Evolutionary conservation across 352 stramenopile species (phyloP).

Genomic region (Bremia lactucae): DNA sequence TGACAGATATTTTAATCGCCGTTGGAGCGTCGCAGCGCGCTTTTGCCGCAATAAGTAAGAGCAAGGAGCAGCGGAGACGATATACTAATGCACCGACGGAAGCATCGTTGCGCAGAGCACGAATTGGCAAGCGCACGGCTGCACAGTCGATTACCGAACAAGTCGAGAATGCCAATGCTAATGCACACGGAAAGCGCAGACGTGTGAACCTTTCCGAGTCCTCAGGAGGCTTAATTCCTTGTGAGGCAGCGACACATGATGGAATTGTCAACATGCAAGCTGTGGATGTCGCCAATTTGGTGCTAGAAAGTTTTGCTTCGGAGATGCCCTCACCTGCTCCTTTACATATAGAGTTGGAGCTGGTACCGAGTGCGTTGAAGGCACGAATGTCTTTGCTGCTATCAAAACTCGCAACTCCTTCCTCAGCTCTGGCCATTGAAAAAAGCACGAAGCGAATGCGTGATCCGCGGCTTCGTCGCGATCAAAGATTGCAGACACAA

Average conservation of each 20-base stretch:
- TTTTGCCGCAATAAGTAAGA: constrained; percentile 71
- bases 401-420: constrained; percentile 56
- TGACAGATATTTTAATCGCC: constrained; percentile 63
- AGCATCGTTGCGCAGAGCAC: constrained; percentile 46
- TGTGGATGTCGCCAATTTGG: constrained; percentile 56
- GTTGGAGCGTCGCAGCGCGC: constrained; percentile 60
- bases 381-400: constrained; percentile 47
- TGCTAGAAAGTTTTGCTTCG: constrained; percentile 52
- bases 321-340: constrained; percentile 42
- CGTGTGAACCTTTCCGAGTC: constrained; percentile 23
- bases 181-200: constrained; percentile 37
- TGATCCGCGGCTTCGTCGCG: constrained; percentile 43
- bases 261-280: constrained; percentile 69
- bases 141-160: constrained; percentile 48
- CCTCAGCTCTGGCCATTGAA: constrained; percentile 61
- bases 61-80: constrained; percentile 59
- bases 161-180: constrained; percentile 48
- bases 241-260: constrained; percentile 47
- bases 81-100: constrained; percentile 67
- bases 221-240: constrained; percentile 10
- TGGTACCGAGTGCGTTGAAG: constrained; percentile 68
- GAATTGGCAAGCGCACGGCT: constrained; percentile 56
- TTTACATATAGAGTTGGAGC: constrained; percentile 43
- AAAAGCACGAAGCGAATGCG: constrained; percentile 57
- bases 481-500: constrained; percentile 26